phyloP scores from a whole-genome alignment of 768 basidiomycete species.

The Tephrocybe sp. region DNA sequence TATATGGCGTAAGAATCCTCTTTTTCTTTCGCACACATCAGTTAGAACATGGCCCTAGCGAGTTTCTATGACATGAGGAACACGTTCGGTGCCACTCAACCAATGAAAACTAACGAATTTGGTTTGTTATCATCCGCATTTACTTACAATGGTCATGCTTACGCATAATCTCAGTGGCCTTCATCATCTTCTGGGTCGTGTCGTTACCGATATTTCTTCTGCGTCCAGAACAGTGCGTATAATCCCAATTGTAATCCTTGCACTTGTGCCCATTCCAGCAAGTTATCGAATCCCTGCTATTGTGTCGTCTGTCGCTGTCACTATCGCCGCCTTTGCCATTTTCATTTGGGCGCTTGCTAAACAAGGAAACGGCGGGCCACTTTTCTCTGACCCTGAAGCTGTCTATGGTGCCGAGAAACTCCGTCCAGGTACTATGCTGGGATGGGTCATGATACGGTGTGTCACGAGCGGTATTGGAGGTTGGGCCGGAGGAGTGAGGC shows the following conservation, averaged over 20 bases:
- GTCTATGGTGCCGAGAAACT: conserved; percentile 23
- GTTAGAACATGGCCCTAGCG: conserved; percentile 12
- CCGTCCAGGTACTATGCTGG: conserved; percentile 18
- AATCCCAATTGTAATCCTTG: neutral
- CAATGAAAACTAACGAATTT: conserved; percentile 33
- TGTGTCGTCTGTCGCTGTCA: conserved; percentile 25
- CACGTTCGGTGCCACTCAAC: conserved; percentile 21
- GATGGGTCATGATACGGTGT: conserved; percentile 31
- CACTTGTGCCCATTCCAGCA: no score
- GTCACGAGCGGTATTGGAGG: conserved; percentile 31
- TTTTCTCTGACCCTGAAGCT: conserved; percentile 26
- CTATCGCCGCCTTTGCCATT: conserved; percentile 24
- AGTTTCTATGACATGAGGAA: conserved; percentile 31
- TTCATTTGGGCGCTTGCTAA: conserved; percentile 30
- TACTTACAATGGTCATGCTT: neutral
- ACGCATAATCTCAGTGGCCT: conserved; percentile 19
- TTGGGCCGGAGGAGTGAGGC: conserved; percentile 28
- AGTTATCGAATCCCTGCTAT: conserved; percentile 21
- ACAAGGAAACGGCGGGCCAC: conserved; percentile 29
- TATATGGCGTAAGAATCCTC: conserved; percentile 26
- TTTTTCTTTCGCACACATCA: neutral
- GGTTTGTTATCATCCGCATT: conserved; percentile 12
- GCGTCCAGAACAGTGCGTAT: conserved; percentile 26
- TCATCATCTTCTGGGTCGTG: conserved; percentile 29
- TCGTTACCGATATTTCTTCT: conserved; percentile 27